Evolutionary conservation across 345 rosid species (phyloP).

Genomic region (Noccaea bulbosa): DNA sequence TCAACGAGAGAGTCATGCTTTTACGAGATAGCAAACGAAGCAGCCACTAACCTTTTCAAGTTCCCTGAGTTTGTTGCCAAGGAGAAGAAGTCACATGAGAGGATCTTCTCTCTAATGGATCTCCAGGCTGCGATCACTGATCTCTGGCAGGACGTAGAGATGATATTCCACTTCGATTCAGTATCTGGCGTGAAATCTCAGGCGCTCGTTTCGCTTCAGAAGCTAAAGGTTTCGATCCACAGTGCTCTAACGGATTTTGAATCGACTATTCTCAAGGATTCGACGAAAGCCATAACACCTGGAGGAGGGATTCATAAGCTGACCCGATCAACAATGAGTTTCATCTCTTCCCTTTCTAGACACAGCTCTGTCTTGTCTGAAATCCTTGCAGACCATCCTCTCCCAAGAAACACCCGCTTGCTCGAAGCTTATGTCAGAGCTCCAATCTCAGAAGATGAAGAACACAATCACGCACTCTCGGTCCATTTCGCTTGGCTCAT

Average conservation of each 20-base stretch:
- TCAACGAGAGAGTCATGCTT: conserved; percentile 71
- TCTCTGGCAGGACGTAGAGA: conserved; percentile 71
- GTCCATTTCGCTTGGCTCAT: conserved; percentile 71
- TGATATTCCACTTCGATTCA: conserved; percentile 65
- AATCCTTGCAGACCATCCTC: conserved; percentile 60
- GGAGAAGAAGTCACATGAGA: conserved; percentile 59
- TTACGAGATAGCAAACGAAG: conserved; percentile 63
- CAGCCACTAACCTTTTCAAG: conserved; percentile 63
- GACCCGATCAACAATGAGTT: conserved; percentile 66
- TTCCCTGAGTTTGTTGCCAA: conserved; percentile 71
- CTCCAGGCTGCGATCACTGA: conserved; percentile 62
- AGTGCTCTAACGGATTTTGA: conserved; percentile 56
- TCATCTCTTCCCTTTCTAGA: conserved; percentile 62
- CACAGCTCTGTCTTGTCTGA: conserved; percentile 58
- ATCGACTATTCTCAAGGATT: conserved; percentile 58
- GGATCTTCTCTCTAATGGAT: conserved; percentile 63
- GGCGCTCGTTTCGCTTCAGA: conserved; percentile 58
- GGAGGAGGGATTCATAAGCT: conserved; percentile 85
- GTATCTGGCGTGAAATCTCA: conserved; percentile 55
- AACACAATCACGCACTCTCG: conserved; percentile 44
- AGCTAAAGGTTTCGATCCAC: conserved; percentile 56
- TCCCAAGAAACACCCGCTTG: conserved; percentile 41
- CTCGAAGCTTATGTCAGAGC: conserved; percentile 60
- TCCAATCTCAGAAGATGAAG: conserved; percentile 44
- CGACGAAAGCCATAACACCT: conserved; percentile 47